These are phyloP conservation scores for Lactarius quietus DNA, from an alignment of 768 basidiomycete genomes.

Conservation along the genomic window DNA sequence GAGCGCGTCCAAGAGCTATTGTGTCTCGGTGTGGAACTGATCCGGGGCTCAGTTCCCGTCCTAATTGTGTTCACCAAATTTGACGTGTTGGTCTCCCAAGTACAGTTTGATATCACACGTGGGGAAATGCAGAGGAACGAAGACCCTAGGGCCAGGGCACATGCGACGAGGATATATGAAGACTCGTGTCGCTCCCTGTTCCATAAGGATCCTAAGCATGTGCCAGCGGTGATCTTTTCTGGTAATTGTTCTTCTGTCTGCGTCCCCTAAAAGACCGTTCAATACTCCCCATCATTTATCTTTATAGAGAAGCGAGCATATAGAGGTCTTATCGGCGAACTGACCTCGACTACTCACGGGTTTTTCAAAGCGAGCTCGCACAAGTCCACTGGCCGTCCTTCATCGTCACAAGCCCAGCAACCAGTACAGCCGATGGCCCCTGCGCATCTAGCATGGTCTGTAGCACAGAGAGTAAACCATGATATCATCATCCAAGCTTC, in stretches of 20 bases:
- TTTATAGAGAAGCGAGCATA: neutral
- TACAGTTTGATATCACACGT: neutral
- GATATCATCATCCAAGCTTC: neutral
- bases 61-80: slow-evolving; percentile 7
- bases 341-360: neutral
- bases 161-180: neutral
- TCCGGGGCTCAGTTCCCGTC: slow-evolving; percentile 5
- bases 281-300: neutral
- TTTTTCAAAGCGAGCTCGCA: neutral
- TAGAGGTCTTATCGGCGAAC: neutral
- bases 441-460: slow-evolving; percentile 10
- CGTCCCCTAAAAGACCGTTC: neutral
- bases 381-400: neutral
- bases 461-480: slow-evolving; percentile 10
- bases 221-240: neutral
- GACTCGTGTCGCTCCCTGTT: neutral
- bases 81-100: slow-evolving; percentile 1
- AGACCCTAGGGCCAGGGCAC: neutral
- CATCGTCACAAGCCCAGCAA: neutral
- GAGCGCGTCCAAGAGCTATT: neutral
- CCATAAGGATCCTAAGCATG: neutral
- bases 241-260: neutral
- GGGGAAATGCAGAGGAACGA: neutral
- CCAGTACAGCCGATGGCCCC: neutral
- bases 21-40: neutral